Evolutionary conservation across 345 rosid genomes (phyloP).

Genomic region (Bretschneidera sinensis): DNA sequence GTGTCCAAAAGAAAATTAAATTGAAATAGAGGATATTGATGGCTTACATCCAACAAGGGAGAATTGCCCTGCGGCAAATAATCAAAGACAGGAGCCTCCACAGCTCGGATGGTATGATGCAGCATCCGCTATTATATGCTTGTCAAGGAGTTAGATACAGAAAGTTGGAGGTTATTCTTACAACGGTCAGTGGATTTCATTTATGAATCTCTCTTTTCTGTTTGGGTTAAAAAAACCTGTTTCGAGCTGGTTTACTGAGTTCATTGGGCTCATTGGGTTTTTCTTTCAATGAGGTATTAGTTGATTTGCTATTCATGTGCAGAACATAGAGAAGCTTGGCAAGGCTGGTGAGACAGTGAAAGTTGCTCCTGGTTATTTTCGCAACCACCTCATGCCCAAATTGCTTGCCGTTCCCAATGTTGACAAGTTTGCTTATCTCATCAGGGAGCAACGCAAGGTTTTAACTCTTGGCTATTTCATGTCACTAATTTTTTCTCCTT

Average conservation of each 20-base stretch:
- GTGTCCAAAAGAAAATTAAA: too few relatives aligned
- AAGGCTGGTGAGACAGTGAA: slow-evolving; percentile 87
- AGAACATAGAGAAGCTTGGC: slow-evolving; percentile 94
- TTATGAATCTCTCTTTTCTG: background rate
- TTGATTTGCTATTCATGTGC: slow-evolving; percentile 1
- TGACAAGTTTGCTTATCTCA: slow-evolving; percentile 82
- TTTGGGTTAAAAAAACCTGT: background rate
- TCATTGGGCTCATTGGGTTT: background rate
- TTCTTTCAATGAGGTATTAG: slow-evolving; percentile 5
- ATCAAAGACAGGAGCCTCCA: slow-evolving; percentile 17
- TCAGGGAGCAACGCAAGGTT: slow-evolving; percentile 89
- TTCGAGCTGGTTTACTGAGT: background rate
- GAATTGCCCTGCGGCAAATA: slow-evolving; percentile 43
- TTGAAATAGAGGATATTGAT: slow-evolving; percentile 14
- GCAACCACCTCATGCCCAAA: slow-evolving; percentile 93
- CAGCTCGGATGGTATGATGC: slow-evolving; percentile 36
- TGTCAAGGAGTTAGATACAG: slow-evolving; percentile 82
- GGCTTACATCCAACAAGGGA: slow-evolving; percentile 37
- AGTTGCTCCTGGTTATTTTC: slow-evolving; percentile 91
- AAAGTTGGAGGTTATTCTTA: slow-evolving; percentile 83
- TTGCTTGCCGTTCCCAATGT: slow-evolving; percentile 91
- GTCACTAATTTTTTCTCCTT: background rate
- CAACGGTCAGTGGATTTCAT: slow-evolving; percentile 47
- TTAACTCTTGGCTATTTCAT: background rate
- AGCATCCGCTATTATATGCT: slow-evolving; percentile 59